Base-by-base conservation (phyloP, 192 early-diverging fungal genomes). In the Dissophora ornata region DNA sequence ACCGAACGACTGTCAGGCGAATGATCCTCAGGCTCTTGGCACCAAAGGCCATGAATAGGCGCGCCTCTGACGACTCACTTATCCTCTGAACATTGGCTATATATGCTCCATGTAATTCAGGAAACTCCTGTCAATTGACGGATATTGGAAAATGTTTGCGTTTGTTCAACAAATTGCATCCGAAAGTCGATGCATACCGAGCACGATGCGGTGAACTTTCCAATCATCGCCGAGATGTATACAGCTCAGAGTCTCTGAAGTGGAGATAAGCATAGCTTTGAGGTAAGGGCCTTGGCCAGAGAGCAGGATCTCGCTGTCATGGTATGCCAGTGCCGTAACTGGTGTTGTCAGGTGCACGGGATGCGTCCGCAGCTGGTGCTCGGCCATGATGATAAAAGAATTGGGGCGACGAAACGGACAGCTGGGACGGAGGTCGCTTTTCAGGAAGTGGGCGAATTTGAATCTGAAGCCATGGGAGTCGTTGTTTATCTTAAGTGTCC, bases 231-330 rank as follows among this genome's bases (percentile, higher is more conserved):
- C 65, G 10, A 83, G 52, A 2, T 78, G 56, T 26, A 75, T 56
- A 58, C 70, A 80, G 30, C 24, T 25, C 11, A 88, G 58, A 0
- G 80, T 67, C 24, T 81, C 44, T 8, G 79, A 71, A 1, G 82
- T 84, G 13, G 69, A 70, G 24, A 88, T 66, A 54, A 80, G 67
- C 33, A 71, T 83, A 9, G 71, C 78, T 58, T 88, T 88, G 9
- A 88, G 48, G 32, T 75, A 88, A 18, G 87, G 87, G 8, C 87
- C 87, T 51, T 86, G 83, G 7, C 87, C 85, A 12, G 79, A 80
- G 24, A 88, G 49, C 8, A 88, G 54, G 29, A 86, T 84, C 10
- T 58, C 52, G 21, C 82, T 71, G 28, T 71, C 81, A 41, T 83
- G 82, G 58, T 84, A 88, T 19, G 49, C 56, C 49, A 88, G 40